Percentiles rank a stretch among this genome's conserved stretches.
Evolutionary conservation across 164 flowering plant genomes (phyloP).

Genomic region (Aristolochia contorta): DNA sequence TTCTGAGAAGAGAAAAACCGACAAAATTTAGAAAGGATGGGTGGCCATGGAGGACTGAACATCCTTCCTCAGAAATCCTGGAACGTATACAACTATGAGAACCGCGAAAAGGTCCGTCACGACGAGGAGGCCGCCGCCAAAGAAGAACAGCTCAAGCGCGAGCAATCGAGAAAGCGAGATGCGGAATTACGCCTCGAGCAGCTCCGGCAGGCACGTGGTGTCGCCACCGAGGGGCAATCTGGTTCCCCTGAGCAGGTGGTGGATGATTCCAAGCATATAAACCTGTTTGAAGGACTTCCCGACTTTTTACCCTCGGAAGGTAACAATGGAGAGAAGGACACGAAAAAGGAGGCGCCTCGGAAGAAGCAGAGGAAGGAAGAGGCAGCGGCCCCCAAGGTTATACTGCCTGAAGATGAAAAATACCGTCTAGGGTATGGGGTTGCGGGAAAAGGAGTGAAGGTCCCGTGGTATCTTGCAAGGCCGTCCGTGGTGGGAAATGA

Average conservation of each 20-base stretch:
- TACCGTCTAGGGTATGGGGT: constrained; percentile 86
- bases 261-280: constrained; percentile 44
- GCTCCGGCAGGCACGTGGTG: constrained; percentile 55
- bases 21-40: constrained; percentile 36
- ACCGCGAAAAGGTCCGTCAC: constrained; percentile 72
- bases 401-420: constrained; percentile 80
- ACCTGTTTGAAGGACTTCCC: constrained; percentile 78
- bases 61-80: constrained; percentile 96
- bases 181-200: constrained; percentile 62
- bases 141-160: constrained; percentile 89
- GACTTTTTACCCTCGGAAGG: constrained; percentile 22
- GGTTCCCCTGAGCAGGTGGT: not conserved
- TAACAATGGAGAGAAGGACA: constrained; percentile 13
- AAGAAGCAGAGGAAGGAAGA: constrained; percentile 40
- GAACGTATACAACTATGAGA: constrained; percentile 92
- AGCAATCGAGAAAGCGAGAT: constrained; percentile 70
- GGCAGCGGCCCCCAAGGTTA: constrained; percentile 38
- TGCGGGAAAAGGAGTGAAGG: constrained; percentile 84
- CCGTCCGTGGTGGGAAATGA: constrained; percentile 11
- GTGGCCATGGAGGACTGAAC: constrained; percentile 98
- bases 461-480: constrained; percentile 81
- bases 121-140: constrained; percentile 93
- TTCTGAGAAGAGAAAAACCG: too few relatives aligned
- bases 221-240: not conserved
- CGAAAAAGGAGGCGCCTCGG: constrained; percentile 7